A percentile compares a stretch with the other conserved stretches of the same genome.
These are phyloP conservation scores for Cantharellus cinnabarinus DNA, from an alignment of 768 basidiomycete genomes.

Conservation along the genomic window DNA sequence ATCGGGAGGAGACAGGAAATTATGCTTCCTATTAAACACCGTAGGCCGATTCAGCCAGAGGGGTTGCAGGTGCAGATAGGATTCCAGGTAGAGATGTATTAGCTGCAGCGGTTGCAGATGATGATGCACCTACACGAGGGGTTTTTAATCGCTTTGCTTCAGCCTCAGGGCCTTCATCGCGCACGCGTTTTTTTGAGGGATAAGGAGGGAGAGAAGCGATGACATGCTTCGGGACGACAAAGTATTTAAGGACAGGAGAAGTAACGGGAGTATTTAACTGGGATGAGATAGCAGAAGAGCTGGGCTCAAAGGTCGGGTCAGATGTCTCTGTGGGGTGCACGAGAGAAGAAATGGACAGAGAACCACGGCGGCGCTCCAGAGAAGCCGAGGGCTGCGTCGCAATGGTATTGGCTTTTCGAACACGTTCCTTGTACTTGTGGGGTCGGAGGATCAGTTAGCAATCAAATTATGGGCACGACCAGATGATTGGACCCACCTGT, in stretches of 20 bases:
- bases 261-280: not conserved
- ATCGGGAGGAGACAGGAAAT: too few relatives aligned
- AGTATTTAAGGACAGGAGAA: not conserved
- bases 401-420: not conserved
- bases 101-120: not conserved
- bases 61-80: not conserved
- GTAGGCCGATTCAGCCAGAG: too few relatives aligned
- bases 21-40: too few relatives aligned
- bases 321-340: too few relatives aligned
- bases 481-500: slow-evolving; percentile 7
- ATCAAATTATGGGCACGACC: not conserved
- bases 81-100: not conserved
- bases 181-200: not conserved
- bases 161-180: not conserved
- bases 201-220: not conserved
- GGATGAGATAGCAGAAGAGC: too few relatives aligned
- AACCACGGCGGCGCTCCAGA: not conserved
- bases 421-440: not conserved
- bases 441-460: too few relatives aligned
- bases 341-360: not conserved
- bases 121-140: too few relatives aligned
- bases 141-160: not conserved
- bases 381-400: not conserved
- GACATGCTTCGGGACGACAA: not conserved
- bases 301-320: not conserved